Conservation (phyloP, 768 basidiomycete genomes). For the Leccinum subtestaceum region DNA sequence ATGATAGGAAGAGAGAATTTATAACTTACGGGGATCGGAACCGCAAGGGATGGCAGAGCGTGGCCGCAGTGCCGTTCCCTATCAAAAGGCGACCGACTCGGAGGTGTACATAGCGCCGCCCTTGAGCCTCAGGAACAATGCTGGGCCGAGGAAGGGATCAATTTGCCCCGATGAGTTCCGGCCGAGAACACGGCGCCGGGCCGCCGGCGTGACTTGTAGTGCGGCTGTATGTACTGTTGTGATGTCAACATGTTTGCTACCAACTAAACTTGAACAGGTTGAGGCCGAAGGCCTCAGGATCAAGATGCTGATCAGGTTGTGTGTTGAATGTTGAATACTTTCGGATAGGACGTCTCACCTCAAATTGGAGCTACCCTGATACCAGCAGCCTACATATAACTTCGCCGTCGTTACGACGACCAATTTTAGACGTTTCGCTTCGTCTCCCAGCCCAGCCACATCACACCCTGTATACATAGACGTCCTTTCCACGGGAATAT, state of each 20-base stretch:
- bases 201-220: background rate
- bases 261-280: background rate
- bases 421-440: background rate
- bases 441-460: background rate
- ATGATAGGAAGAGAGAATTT: background rate
- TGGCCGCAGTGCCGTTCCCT: background rate
- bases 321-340: too few species aligned
- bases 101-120: background rate
- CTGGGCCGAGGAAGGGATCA: background rate
- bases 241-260: background rate
- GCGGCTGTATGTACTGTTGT: background rate
- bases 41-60: background rate
- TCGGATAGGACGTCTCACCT: too few species aligned
- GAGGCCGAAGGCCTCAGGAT: too few species aligned
- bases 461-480: background rate
- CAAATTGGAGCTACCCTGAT: too few species aligned
- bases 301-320: too few species aligned
- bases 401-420: too few species aligned
- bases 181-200: background rate
- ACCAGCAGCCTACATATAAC: too few species aligned
- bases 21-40: background rate
- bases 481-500: background rate
- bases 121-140: background rate
- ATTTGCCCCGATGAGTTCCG: background rate
- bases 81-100: background rate